Evolutionary conservation across 495 filamentous ascomycete genomes (phyloP), one percentile per base, ranked within the genome.

Genomic region (Xylaria flabelliformis): DNA sequence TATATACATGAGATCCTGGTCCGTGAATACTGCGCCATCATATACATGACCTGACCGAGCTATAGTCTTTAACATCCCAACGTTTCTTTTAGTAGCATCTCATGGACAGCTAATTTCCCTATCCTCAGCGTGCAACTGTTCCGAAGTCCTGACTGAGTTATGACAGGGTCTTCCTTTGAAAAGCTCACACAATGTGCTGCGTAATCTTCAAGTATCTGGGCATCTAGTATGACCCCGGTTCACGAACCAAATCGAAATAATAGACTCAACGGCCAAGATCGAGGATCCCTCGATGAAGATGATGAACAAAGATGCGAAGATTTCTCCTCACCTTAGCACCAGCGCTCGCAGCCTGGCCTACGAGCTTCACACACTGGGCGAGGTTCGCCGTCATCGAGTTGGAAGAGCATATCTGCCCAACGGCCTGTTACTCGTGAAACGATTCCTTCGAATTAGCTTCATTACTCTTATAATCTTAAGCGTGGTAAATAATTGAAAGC

Each of bases 351-450:
- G 94, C 93, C 78, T 93, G 93, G 64, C 85, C 84, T 56, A 96
- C 85, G 46, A 97, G 85, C 53, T 81, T 79, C 50, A 89, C 88
- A 76, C 93, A 96, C 80, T 94, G 92, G 36, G 84, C 78, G 29
- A 97, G 88, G 78, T 97, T 97, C 76, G 93, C 85, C 71, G 88
- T 81, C 86, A 96, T 91, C 78, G 85, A 91, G 61, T 91, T 87
- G 72, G 92, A 95, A 34, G 93, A 93, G 80, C 94, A 95, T 77
- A 97, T 83, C 81, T 97, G 94, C 34, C 94, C 94, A 36, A 97
- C 87, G 55, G 94, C 94, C 94, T 97, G 34, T 51, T 13, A 8
- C 32, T 10, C 69, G 17, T 15, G 24, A 7, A 36, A 21, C 19
- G 9, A 24, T 3, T 34, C 10, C 17, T 0, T 15, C 7, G 10